A percentile compares a stretch with the other conserved stretches of the same genome.
Conservation (phyloP, 345 rosid genomes). For the Punica granatum region DNA sequence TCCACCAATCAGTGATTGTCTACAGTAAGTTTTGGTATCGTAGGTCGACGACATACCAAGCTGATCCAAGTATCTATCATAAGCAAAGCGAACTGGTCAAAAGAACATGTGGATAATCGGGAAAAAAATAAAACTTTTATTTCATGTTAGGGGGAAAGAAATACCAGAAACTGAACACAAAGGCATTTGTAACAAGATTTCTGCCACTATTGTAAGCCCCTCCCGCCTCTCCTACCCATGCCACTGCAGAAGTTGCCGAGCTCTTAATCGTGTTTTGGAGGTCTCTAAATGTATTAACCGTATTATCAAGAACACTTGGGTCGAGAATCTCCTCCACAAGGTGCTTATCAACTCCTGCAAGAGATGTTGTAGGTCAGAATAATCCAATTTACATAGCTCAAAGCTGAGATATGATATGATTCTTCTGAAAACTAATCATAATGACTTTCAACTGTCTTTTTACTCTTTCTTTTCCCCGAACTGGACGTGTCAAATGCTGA, state of each 20-base stretch:
- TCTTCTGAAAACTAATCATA: background rate
- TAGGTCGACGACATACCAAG: conserved; percentile 66
- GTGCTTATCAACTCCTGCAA: conserved; percentile 56
- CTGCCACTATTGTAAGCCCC: conserved; percentile 95
- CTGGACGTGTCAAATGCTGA: background rate
- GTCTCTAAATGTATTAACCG: conserved; percentile 36
- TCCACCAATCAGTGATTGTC: conserved; percentile 86
- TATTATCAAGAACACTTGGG: conserved; percentile 61
- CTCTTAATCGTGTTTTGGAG: conserved; percentile 43
- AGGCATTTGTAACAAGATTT: conserved; percentile 71
- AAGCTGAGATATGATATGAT: background rate
- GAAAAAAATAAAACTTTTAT: conserved; percentile 25
- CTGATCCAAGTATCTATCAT: conserved; percentile 81
- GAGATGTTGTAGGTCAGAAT: background rate
- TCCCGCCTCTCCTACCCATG: conserved; percentile 97
- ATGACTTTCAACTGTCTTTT: background rate
- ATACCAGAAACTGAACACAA: conserved; percentile 92
- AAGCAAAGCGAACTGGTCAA: conserved; percentile 13
- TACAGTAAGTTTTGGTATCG: conserved; percentile 82
- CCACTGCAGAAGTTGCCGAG: conserved; percentile 45
- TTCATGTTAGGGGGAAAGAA: background rate
- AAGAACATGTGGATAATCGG: background rate
- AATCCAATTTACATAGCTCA: background rate
- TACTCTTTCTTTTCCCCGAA: background rate
- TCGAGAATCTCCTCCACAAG: conserved; percentile 64